Evolutionary conservation across 2,329 filamentous ascomycete species (phyloP).

Genomic region (Pseudogymnoascus verrucosus): DNA sequence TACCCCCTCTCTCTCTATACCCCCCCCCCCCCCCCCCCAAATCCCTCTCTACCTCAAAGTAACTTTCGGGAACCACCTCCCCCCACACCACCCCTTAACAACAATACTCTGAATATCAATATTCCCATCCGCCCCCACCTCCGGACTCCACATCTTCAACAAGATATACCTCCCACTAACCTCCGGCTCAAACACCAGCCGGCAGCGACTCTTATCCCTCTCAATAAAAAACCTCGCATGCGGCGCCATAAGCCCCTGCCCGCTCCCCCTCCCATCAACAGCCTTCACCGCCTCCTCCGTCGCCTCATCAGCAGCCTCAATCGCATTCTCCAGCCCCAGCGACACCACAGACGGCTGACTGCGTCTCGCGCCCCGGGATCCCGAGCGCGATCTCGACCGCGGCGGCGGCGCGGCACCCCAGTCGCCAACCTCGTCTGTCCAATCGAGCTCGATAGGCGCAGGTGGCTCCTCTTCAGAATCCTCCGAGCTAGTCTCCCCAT

Average conservation of each 20-base stretch:
- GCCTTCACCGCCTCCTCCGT: slow-evolving; percentile 50
- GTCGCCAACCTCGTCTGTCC: not conserved
- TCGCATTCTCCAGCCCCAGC: slow-evolving; percentile 12
- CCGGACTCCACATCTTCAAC: slow-evolving; percentile 83
- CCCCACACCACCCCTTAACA: slow-evolving; percentile 76
- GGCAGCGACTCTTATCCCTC: slow-evolving; percentile 74
- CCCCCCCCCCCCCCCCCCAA: not conserved
- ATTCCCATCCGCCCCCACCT: slow-evolving; percentile 55
- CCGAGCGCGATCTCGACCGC: not conserved
- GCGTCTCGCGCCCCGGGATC: not conserved
- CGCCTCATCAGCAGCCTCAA: slow-evolving; percentile 35
- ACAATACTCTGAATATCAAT: slow-evolving; percentile 87
- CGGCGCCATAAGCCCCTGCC: slow-evolving; percentile 53
- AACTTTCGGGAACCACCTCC: slow-evolving; percentile 70
- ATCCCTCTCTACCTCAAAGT: slow-evolving; percentile 44
- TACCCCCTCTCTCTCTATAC: not conserved
- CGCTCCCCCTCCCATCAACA: slow-evolving; percentile 38
- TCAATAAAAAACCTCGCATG: slow-evolving; percentile 80
- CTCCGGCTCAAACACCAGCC: slow-evolving; percentile 75
- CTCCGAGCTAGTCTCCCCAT: not conserved
- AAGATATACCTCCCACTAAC: slow-evolving; percentile 77
- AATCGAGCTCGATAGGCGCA: not conserved
- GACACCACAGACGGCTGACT: not conserved
- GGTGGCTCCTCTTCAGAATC: not conserved
- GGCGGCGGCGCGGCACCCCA: not conserved